Conservation (phyloP, 768 basidiomycete genomes). For the Phylloporus sp. region DNA sequence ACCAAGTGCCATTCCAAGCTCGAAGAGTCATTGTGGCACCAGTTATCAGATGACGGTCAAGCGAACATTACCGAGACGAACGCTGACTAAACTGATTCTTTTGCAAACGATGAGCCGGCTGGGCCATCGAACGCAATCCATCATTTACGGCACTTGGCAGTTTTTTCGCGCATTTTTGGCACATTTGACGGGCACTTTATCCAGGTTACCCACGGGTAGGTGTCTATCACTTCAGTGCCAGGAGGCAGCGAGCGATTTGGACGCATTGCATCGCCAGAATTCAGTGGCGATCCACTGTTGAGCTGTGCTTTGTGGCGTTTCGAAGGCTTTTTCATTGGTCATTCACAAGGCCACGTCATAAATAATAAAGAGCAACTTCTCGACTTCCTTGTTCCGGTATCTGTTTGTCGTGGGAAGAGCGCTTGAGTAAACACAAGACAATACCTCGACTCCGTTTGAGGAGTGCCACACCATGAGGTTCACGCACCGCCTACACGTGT, state of each 20-base stretch:
- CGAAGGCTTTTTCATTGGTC: constrained; percentile 5
- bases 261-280: neutral
- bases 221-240: too few relatives aligned
- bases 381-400: constrained; percentile 19
- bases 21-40: neutral
- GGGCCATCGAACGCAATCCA: constrained; percentile 1
- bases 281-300: neutral
- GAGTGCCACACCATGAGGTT: constrained; percentile 13
- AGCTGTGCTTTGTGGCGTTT: constrained; percentile 26
- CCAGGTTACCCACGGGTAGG: neutral
- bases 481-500: constrained; percentile 15
- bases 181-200: neutral
- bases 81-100: constrained; percentile 18
- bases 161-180: neutral
- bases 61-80: constrained; percentile 6
- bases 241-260: neutral
- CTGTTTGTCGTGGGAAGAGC: constrained; percentile 11
- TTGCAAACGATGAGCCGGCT: constrained; percentile 5
- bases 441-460: neutral
- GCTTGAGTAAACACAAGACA: constrained; percentile 2
- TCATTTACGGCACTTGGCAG: constrained; percentile 20
- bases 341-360: constrained; percentile 4
- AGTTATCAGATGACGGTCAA: neutral
- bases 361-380: constrained; percentile 21
- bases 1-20: neutral